These are phyloP conservation scores for Leccinum rimulosum DNA, from an alignment of 768 basidiomycete species.

Conservation along the genomic window DNA sequence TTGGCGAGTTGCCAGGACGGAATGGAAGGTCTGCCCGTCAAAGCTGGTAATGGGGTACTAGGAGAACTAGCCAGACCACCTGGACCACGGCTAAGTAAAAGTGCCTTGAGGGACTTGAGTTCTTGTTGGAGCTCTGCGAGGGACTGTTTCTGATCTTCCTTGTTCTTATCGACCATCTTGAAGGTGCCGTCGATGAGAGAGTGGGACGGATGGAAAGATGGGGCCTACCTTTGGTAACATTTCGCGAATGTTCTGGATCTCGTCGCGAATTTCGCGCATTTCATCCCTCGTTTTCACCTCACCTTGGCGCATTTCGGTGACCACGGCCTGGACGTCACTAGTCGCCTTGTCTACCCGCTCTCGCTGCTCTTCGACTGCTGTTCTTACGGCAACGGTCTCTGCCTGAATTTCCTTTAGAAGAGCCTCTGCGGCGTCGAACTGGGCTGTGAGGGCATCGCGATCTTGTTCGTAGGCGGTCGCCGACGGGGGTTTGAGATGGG, in stretches of 20 bases:
- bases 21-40: slow-evolving; percentile 66
- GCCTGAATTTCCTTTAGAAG: slow-evolving; percentile 77
- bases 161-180: slow-evolving; percentile 94
- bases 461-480: slow-evolving; percentile 89
- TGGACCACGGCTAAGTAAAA: slow-evolving; percentile 74
- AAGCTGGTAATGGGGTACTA: slow-evolving; percentile 47
- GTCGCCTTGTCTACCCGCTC: slow-evolving; percentile 70
- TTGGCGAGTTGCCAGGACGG: slow-evolving; percentile 88
- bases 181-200: not conserved
- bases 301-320: slow-evolving; percentile 72
- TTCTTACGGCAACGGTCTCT: slow-evolving; percentile 70
- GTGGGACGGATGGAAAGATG: not conserved
- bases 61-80: slow-evolving; percentile 43
- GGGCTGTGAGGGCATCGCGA: slow-evolving; percentile 76
- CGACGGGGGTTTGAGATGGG: slow-evolving; percentile 86
- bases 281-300: slow-evolving; percentile 82
- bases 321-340: slow-evolving; percentile 66
- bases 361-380: slow-evolving; percentile 74
- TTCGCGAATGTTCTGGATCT: slow-evolving; percentile 85
- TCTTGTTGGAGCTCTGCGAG: slow-evolving; percentile 89
- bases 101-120: slow-evolving; percentile 88
- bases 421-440: slow-evolving; percentile 86
- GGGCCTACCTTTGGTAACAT: slow-evolving; percentile 84
- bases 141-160: slow-evolving; percentile 79
- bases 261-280: slow-evolving; percentile 88